Conservation (phyloP, 768 basidiomycete species). For the Boletus tomentosulus region DNA sequence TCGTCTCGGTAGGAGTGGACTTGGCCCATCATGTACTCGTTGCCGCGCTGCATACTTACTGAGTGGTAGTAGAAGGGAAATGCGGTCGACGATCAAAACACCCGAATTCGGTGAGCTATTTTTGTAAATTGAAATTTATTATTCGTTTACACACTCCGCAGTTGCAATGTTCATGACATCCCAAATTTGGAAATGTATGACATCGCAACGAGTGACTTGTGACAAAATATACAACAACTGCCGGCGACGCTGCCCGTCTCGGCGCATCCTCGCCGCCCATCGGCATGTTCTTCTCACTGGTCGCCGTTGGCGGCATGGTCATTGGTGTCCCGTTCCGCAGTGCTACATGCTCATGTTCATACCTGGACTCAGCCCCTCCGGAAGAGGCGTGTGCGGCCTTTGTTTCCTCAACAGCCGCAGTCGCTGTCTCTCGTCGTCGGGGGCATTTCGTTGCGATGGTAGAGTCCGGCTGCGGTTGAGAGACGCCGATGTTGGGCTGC, state of each 20-base stretch:
- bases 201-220: background rate
- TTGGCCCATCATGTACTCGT: constrained; percentile 27
- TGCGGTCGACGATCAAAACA: background rate
- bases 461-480: constrained; percentile 60
- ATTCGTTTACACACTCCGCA: background rate
- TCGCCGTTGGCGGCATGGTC: constrained; percentile 1
- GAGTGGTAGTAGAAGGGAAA: too few species aligned
- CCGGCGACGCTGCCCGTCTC: too few species aligned
- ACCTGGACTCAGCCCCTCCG: constrained; percentile 17
- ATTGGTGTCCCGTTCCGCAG: background rate
- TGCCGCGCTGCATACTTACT: constrained; percentile 17
- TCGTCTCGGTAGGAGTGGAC: constrained; percentile 22
- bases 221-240: background rate
- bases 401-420: constrained; percentile 48
- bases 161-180: background rate
- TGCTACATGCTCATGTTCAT: constrained; percentile 22
- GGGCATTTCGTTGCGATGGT: constrained; percentile 34
- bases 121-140: background rate
- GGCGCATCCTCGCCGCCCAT: background rate
- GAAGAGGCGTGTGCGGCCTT: constrained; percentile 38
- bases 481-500: constrained; percentile 30
- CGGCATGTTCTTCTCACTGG: background rate
- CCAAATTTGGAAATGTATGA: background rate
- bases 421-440: constrained; percentile 37
- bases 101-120: background rate